These are phyloP conservation scores for Nothopassalora personata DNA, from an alignment of 2,329 filamentous ascomycete genomes.

Conservation along the genomic window DNA sequence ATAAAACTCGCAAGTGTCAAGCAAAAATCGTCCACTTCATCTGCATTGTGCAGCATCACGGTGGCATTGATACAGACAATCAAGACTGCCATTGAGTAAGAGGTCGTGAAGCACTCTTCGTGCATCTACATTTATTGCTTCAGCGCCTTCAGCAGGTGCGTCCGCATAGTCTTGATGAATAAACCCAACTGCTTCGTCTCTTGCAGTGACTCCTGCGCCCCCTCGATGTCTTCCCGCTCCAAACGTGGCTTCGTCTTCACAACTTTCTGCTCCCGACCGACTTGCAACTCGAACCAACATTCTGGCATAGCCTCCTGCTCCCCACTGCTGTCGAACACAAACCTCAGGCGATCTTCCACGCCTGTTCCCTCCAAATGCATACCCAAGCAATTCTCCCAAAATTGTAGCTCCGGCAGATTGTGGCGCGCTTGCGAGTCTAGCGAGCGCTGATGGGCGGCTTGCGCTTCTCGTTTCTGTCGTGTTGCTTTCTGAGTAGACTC, in stretches of 20 bases:
- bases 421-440: slow-evolving; percentile 78
- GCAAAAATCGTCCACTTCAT: too few relatives aligned
- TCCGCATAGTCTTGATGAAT: slow-evolving; percentile 76
- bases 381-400: slow-evolving; percentile 90
- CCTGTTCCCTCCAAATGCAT: slow-evolving; percentile 78
- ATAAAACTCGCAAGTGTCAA: not conserved
- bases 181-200: slow-evolving; percentile 68
- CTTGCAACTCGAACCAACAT: slow-evolving; percentile 89
- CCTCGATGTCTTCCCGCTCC: slow-evolving; percentile 70
- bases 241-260: slow-evolving; percentile 75
- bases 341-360: slow-evolving; percentile 73
- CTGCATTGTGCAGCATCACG: too few relatives aligned
- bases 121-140: not conserved
- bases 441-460: slow-evolving; percentile 65
- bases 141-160: slow-evolving; percentile 60
- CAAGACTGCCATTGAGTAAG: not conserved
- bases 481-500: slow-evolving; percentile 65
- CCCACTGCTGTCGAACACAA: slow-evolving; percentile 81
- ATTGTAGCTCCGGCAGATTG: slow-evolving; percentile 89
- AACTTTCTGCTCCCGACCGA: slow-evolving; percentile 78
- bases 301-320: slow-evolving; percentile 84
- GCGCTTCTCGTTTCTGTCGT: slow-evolving; percentile 63
- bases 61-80: not conserved
- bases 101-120: not conserved
- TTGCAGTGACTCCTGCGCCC: slow-evolving; percentile 72